Conservation (phyloP, 192 early-diverging fungal genomes). For the Umbelopsis isabellina region DNA sequence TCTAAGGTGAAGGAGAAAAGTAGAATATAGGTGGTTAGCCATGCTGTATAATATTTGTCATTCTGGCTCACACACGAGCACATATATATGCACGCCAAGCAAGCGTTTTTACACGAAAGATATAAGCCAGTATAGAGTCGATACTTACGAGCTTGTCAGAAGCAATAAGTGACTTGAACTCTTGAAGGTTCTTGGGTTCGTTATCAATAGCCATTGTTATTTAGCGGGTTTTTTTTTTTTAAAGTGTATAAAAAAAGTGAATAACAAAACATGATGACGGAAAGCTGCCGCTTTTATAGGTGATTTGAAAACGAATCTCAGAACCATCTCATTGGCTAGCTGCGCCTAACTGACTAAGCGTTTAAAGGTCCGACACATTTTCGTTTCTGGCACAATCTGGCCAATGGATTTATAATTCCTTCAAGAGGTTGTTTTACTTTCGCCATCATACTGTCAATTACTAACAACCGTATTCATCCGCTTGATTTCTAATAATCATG, state of each 20-base stretch:
- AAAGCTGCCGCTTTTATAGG: constrained; percentile 8
- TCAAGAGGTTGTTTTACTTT: too few species aligned
- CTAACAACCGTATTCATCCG: too few species aligned
- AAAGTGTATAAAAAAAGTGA: background rate
- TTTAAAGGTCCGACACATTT: background rate
- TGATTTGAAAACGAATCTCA: background rate
- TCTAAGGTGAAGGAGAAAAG: constrained; percentile 27
- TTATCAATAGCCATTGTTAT: background rate
- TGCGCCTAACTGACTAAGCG: background rate
- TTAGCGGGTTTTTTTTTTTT: constrained; percentile 4
- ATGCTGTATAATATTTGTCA: background rate
- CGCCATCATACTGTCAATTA: too few species aligned
- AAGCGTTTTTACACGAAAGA: background rate
- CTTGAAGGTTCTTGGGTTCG: constrained; percentile 30
- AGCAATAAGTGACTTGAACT: constrained; percentile 31
- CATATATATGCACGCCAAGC: background rate
- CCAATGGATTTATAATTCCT: background rate
- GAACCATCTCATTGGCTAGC: background rate
- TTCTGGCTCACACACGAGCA: background rate
- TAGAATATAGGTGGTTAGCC: background rate
- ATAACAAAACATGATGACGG: constrained; percentile 13
- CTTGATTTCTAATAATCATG: too few species aligned
- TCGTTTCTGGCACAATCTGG: constrained; percentile 4
- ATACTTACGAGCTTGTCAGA: constrained; percentile 26
- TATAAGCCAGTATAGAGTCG: background rate